Evolutionary conservation across 805 yeast species (phyloP).

Genomic region (Wickerhamiella australiensis): DNA sequence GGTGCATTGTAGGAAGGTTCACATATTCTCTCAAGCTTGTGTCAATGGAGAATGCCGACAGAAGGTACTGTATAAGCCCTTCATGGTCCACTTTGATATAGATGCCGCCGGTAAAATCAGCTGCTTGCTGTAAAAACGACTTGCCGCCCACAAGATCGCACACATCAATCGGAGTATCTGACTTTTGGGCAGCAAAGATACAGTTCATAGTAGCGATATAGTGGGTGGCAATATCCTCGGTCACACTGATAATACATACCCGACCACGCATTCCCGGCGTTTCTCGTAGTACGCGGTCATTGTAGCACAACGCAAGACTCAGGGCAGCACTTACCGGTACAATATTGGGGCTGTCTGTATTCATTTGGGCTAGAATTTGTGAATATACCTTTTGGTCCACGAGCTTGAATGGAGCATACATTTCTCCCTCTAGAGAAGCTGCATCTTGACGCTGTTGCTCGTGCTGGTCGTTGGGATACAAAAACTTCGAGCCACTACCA

Average conservation of each 20-base stretch:
- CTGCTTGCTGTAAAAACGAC: constrained; percentile 86
- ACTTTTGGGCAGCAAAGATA: constrained; percentile 89
- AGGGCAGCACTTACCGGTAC: constrained; percentile 59
- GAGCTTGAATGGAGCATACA: constrained; percentile 74
- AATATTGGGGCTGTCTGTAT: constrained; percentile 39
- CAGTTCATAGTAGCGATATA: constrained; percentile 92
- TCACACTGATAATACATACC: constrained; percentile 48
- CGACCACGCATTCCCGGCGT: constrained; percentile 47
- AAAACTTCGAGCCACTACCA: constrained; percentile 50
- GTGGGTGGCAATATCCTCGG: constrained; percentile 63
- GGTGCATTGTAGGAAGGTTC: constrained; percentile 67
- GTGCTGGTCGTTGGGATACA: constrained; percentile 42
- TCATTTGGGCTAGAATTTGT: constrained; percentile 18
- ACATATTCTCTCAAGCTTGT: constrained; percentile 69
- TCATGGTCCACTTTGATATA: constrained; percentile 53
- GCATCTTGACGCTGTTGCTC: neutral
- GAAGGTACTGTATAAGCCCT: constrained; percentile 72
- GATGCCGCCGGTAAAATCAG: constrained; percentile 88
- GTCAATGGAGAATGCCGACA: constrained; percentile 75
- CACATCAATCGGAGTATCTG: constrained; percentile 73
- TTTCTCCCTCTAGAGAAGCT: constrained; percentile 28
- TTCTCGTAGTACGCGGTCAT: constrained; percentile 42
- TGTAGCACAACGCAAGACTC: constrained; percentile 70
- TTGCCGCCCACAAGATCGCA: constrained; percentile 65
- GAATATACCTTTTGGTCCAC: constrained; percentile 58